These are phyloP conservation scores for Candida mattraensis DNA, from an alignment of 805 yeast species.

Conservation along the genomic window DNA sequence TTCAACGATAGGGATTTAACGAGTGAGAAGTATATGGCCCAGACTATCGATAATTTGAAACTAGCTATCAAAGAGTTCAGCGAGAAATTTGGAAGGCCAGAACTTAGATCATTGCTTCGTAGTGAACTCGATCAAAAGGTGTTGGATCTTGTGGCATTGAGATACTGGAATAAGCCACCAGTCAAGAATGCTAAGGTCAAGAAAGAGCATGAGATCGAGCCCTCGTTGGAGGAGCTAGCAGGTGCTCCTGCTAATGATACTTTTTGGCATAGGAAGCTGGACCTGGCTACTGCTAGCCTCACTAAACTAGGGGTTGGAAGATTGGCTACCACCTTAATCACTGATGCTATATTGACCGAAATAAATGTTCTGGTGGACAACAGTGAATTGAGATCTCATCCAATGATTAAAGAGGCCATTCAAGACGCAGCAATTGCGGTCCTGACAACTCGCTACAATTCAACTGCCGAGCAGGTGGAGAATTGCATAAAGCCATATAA, in stretches of 20 bases:
- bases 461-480: slow-evolving; percentile 98
- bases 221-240: slow-evolving; percentile 55
- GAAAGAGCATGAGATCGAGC: slow-evolving; percentile 33
- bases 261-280: slow-evolving; percentile 87
- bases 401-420: slow-evolving; percentile 79
- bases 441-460: slow-evolving; percentile 71
- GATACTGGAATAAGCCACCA: slow-evolving; percentile 84
- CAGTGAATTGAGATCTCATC: slow-evolving; percentile 80
- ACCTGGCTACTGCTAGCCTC: slow-evolving; percentile 75
- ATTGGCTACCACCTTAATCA: slow-evolving; percentile 76
- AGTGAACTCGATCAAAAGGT: slow-evolving; percentile 88
- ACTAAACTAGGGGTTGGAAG: slow-evolving; percentile 96
- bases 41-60: slow-evolving; percentile 84
- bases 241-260: slow-evolving; percentile 62
- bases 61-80: slow-evolving; percentile 84
- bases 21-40: slow-evolving; percentile 91
- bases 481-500: slow-evolving; percentile 97
- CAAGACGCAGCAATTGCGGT: slow-evolving; percentile 83
- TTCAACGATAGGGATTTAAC: slow-evolving; percentile 93
- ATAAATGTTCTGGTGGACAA: slow-evolving; percentile 68
- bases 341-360: slow-evolving; percentile 77
- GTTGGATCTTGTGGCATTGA: slow-evolving; percentile 79
- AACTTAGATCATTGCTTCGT: slow-evolving; percentile 74
- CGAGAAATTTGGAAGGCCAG: slow-evolving; percentile 77
- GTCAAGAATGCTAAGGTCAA: slow-evolving; percentile 15